These are phyloP conservation scores for Ganoderma sinense DNA, from an alignment of 1,284 basidiomycete genomes.

Conservation along the genomic window DNA sequence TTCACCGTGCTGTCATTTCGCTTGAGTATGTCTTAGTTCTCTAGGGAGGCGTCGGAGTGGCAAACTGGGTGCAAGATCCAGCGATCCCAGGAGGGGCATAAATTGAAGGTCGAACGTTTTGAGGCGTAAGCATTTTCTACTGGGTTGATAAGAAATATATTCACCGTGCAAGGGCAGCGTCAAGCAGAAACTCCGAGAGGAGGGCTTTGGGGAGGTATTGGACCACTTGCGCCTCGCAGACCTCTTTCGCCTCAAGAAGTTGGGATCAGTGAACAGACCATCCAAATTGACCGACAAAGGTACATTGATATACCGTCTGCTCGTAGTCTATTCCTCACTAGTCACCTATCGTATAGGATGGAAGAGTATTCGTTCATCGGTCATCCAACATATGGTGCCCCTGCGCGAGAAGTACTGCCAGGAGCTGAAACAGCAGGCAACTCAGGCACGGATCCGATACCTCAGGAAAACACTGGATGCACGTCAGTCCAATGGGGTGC, in stretches of 20 bases:
- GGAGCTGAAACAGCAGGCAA: too few relatives aligned
- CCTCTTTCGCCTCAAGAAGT: not conserved
- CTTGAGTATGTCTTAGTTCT: not conserved
- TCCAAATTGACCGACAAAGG: constrained; percentile 14
- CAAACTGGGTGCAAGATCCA: not conserved
- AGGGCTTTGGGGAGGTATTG: constrained; percentile 13
- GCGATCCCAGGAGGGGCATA: not conserved
- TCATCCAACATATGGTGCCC: not conserved
- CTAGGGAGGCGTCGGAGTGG: not conserved
- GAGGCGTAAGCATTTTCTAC: not conserved
- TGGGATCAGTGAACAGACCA: not conserved
- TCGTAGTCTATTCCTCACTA: not conserved
- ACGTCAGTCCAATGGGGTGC: not conserved
- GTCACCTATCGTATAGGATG: not conserved
- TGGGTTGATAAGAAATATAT: not conserved
- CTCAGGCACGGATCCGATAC: not conserved
- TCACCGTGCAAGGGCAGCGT: not conserved
- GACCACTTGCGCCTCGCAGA: not conserved
- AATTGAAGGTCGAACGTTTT: constrained; percentile 2
- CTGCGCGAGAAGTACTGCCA: not conserved
- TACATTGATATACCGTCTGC: not conserved
- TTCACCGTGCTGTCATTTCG: not conserved
- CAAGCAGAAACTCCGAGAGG: constrained; percentile 1
- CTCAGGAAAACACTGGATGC: not conserved
- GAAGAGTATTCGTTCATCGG: not conserved